phyloP scores from a whole-genome alignment of 202 grass and related monocot genomes.

The Dendrocalamus latiflorus region DNA sequence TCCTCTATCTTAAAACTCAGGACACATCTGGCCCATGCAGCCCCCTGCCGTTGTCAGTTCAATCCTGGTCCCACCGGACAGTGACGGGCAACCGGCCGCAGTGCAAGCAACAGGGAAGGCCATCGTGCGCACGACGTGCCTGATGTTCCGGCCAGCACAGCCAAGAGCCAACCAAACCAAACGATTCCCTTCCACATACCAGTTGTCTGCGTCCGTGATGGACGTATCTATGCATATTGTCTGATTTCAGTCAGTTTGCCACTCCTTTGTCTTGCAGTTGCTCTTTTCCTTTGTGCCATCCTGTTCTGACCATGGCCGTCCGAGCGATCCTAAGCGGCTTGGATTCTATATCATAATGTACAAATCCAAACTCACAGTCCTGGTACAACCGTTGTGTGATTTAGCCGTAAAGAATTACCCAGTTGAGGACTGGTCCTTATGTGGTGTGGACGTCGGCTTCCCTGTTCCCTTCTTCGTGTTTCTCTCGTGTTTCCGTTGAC shows the following conservation, averaged over 20 bases:
- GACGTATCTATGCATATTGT: no score
- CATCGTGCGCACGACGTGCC: not conserved
- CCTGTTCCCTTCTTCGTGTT: no score
- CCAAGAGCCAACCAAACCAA: not conserved
- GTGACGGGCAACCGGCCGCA: not conserved
- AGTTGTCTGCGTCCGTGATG: not conserved
- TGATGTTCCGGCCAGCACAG: not conserved
- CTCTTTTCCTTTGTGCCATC: not conserved
- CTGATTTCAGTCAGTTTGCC: not conserved
- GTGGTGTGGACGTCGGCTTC: not conserved
- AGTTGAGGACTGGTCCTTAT: no score
- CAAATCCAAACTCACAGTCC: not conserved
- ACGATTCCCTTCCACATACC: not conserved
- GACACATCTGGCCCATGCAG: conserved; percentile 1
- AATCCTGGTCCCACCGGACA: not conserved
- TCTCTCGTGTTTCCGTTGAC: no score
- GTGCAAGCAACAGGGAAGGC: not conserved
- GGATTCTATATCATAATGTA: not conserved
- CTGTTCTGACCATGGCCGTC: not conserved
- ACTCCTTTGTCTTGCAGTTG: not conserved
- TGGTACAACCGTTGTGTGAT: not conserved
- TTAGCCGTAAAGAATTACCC: no score
- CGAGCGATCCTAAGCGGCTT: not conserved
- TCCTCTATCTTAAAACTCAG: not conserved
- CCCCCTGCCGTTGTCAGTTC: not conserved